A percentile compares a stretch with the other conserved stretches of the same genome.
Conservation (phyloP, 164 flowering plant species). For the Magnolia sinica region DNA sequence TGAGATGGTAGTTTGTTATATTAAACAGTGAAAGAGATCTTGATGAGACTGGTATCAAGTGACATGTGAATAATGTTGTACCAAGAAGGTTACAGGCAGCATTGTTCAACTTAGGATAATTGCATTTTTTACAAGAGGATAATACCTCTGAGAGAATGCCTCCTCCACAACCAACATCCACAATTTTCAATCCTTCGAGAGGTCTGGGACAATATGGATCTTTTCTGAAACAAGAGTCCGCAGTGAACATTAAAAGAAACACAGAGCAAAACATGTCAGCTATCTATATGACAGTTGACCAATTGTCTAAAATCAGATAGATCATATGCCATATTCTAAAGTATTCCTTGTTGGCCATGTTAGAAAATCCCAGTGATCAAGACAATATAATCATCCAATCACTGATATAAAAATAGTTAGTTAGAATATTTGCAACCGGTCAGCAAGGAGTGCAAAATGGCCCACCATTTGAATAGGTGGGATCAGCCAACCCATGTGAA, state of each 20-base stretch:
- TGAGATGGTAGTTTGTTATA: too few relatives aligned
- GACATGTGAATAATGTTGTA: background rate
- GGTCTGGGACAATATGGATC: conserved; percentile 72
- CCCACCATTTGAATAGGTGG: background rate
- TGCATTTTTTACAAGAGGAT: background rate
- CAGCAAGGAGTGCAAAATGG: background rate
- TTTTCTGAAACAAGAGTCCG: conserved; percentile 49
- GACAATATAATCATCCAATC: too few relatives aligned
- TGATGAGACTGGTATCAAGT: background rate
- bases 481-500: background rate
- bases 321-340: too few relatives aligned
- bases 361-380: too few relatives aligned
- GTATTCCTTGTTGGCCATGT: too few relatives aligned
- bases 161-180: conserved; percentile 98
- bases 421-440: too few relatives aligned
- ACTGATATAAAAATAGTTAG: too few relatives aligned
- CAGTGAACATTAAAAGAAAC: conserved; percentile 7
- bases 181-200: conserved; percentile 76
- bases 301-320: too few relatives aligned
- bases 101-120: background rate
- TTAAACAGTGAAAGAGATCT: background rate
- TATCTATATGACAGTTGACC: background rate
- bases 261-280: background rate
- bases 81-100: background rate
- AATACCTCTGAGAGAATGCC: conserved; percentile 94